phyloP scores from a whole-genome alignment of 805 yeast genomes.

The Phaffomyces thermotolerans region DNA sequence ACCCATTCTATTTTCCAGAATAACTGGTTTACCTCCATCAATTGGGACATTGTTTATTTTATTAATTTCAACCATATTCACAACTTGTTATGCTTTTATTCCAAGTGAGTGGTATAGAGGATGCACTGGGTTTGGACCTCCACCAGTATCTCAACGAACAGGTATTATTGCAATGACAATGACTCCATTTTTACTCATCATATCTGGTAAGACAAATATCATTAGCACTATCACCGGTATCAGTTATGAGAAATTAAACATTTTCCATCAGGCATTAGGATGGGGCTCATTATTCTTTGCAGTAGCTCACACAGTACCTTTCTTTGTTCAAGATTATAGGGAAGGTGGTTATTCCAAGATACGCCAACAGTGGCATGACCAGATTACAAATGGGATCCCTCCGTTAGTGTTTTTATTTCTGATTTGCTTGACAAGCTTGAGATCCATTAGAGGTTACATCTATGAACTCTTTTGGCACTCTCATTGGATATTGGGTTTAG shows the following conservation, averaged over 20 bases:
- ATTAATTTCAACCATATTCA: slow-evolving; percentile 27
- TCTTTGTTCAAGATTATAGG: slow-evolving; percentile 32
- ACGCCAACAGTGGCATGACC: slow-evolving; percentile 17
- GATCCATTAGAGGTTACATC: slow-evolving; percentile 30
- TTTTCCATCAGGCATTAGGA: slow-evolving; percentile 35
- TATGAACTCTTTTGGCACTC: slow-evolving; percentile 45
- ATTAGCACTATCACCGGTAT: slow-evolving; percentile 44
- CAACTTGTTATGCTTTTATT: slow-evolving; percentile 27
- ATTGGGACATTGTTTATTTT: slow-evolving; percentile 30
- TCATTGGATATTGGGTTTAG: slow-evolving; percentile 49
- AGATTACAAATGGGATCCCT: slow-evolving; percentile 38
- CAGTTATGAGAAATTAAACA: slow-evolving; percentile 47
- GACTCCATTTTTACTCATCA: slow-evolving; percentile 41
- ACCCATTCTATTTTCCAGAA: slow-evolving; percentile 26
- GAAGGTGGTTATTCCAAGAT: slow-evolving; percentile 44
- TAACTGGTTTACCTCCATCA: slow-evolving; percentile 33
- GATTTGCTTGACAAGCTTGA: slow-evolving; percentile 37
- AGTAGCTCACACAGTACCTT: slow-evolving; percentile 45
- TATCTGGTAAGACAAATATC: slow-evolving; percentile 48
- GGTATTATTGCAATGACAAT: slow-evolving; percentile 45
- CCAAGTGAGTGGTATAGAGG: slow-evolving; percentile 47
- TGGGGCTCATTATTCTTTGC: slow-evolving; percentile 39
- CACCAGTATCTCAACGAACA: slow-evolving; percentile 49
- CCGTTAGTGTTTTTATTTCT: slow-evolving; percentile 39
- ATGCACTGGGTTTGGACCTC: slow-evolving; percentile 49